Base-by-base conservation (phyloP, 495 filamentous ascomycete genomes). In the Filosporella fistucella region DNA sequence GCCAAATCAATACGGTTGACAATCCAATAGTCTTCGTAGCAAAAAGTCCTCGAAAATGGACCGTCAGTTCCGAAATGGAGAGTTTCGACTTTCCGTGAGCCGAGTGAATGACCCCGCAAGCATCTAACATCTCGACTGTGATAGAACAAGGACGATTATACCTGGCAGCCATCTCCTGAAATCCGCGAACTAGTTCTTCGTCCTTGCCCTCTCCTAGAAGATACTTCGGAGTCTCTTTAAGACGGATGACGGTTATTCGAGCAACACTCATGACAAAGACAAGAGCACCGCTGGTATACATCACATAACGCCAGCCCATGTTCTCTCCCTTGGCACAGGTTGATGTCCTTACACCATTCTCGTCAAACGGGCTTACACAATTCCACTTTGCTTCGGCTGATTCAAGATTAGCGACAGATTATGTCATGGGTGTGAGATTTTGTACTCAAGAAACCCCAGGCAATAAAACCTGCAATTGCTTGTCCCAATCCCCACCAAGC, bases 281-380 rank as follows among this genome's bases (percentile, higher is more conserved):
- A 32, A 89, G 69, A 16, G 76, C 76, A 14, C 85, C 84, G 30
- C 69, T 72, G 1, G 82, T 76, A 59, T 76, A 77, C 57, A 84
- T 76, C 51, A 89, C 67, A 49, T 93, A 95, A 51, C 89, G 69
- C 89, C 89, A 94, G 47, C 89, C 89, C 79, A 80, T 82, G 55
- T 90, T 91, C 46, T 81, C 67, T 24, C 67, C 66, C 52, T 70
- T 77, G 16, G 69, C 74, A 58, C 87, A 90, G 46, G 64, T 47
- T 2, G 77, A 75, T 1, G 28, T 52, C 34, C 32, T 42, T 1
- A 34, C 30, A 14, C 48, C 48, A 20, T 45, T 42, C 16, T 24
- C 35, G 33, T 56, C 48, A 25, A 56, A 48, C 6, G 59, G 70
- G 6, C 72, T 67, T 5, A 69, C 57, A 56, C 88, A 91, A n/a